phyloP scores from a whole-genome alignment of 129 eudicot genomes.

The Chrysanthemum seticuspe region DNA sequence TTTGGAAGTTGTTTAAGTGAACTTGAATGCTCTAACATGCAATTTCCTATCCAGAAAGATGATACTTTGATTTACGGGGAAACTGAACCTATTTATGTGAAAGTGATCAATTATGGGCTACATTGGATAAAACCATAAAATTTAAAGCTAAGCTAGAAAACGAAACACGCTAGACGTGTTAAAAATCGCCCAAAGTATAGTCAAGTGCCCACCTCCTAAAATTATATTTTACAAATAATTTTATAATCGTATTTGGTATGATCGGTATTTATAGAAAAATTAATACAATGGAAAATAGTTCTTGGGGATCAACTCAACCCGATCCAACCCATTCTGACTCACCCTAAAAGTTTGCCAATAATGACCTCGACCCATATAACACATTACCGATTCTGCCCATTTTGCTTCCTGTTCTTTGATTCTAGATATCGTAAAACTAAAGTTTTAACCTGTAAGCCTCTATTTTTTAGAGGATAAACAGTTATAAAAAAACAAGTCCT shows the following conservation, averaged over 20 bases:
- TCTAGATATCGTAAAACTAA: not conserved
- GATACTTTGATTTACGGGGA: not conserved
- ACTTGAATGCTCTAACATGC: not conserved
- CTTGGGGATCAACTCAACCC: not conserved
- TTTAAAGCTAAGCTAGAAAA: not conserved
- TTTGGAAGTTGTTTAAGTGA: not conserved
- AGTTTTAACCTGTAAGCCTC: not conserved
- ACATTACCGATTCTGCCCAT: not conserved
- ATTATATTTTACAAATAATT: not conserved
- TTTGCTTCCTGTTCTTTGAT: not conserved
- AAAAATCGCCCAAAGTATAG: not conserved
- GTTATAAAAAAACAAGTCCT: not conserved
- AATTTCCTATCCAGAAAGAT: not conserved
- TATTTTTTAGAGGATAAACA: constrained; percentile 1
- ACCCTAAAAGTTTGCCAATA: not conserved
- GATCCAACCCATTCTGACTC: not conserved
- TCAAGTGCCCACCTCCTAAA: not conserved
- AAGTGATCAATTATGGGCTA: not conserved
- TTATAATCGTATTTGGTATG: not conserved
- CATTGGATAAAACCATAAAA: not conserved
- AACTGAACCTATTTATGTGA: not conserved
- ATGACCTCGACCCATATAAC: not conserved
- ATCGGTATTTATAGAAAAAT: not conserved
- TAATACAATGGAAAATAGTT: not conserved
- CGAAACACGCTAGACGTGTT: not conserved